phyloP scores from a whole-genome alignment of 768 basidiomycete species.

The Lactarius indigo region DNA sequence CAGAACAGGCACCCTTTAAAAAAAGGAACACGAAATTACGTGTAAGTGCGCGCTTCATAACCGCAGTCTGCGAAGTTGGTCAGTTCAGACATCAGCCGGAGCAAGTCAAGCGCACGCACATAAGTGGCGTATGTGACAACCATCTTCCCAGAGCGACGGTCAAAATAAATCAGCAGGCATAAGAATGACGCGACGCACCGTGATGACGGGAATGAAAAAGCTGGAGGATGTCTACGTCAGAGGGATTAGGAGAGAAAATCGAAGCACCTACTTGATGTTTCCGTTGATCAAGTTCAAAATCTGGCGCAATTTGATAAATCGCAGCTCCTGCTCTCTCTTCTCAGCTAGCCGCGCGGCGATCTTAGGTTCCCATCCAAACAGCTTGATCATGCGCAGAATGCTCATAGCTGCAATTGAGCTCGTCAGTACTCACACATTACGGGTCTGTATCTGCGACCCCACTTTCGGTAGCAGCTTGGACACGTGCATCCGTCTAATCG shows the following conservation, averaged over 20 bases:
- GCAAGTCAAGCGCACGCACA: slow-evolving; percentile 2
- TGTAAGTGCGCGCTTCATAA: slow-evolving; percentile 35
- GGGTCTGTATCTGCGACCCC: not conserved
- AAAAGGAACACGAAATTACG: slow-evolving; percentile 13
- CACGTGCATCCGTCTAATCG: slow-evolving; percentile 43
- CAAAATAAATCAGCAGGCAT: not conserved
- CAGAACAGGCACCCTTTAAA: not conserved
- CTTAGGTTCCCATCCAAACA: slow-evolving; percentile 62
- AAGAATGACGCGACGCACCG: slow-evolving; percentile 23
- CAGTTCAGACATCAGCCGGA: not conserved
- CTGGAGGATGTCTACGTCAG: slow-evolving; percentile 23
- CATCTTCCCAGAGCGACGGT: slow-evolving; percentile 28
- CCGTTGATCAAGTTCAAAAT: slow-evolving; percentile 35
- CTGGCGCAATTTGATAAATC: slow-evolving; percentile 34
- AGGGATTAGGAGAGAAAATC: not conserved
- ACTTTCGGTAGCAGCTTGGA: slow-evolving; percentile 45
- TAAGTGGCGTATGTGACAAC: slow-evolving; percentile 37
- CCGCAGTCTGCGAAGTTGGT: slow-evolving; percentile 28
- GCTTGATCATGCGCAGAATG: slow-evolving; percentile 47
- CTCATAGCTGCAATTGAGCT: slow-evolving; percentile 30
- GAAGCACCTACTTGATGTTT: slow-evolving; percentile 31
- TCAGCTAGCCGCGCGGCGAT: slow-evolving; percentile 33
- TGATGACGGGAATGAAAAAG: slow-evolving; percentile 38
- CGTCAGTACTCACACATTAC: slow-evolving; percentile 1
- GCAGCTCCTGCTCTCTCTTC: slow-evolving; percentile 41